A percentile compares a stretch with the other conserved stretches of the same genome.
Evolutionary conservation across 1,139 yeast species (phyloP).

Genomic region (Geotrichum reessii): DNA sequence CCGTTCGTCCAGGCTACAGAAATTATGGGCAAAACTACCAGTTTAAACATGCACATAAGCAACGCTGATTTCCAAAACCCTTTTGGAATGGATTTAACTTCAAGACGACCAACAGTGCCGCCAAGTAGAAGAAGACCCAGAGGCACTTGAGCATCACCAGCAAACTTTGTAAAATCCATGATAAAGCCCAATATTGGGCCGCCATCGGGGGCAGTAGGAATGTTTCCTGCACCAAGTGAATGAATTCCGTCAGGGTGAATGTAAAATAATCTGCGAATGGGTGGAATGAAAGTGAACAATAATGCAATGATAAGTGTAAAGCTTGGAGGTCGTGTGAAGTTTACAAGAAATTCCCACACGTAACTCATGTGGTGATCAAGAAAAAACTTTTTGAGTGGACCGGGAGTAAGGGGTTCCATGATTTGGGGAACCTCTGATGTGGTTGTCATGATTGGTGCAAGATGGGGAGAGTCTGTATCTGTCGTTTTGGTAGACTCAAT

Average conservation of each 20-base stretch:
- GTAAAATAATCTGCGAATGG: conserved; percentile 68
- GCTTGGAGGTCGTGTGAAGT: conserved; percentile 69
- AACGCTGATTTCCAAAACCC: conserved; percentile 66
- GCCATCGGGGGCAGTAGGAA: conserved; percentile 73
- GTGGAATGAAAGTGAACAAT: conserved; percentile 74
- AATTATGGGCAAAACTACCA: conserved; percentile 54
- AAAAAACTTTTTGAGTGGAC: conserved; percentile 1
- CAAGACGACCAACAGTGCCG: conserved; percentile 74
- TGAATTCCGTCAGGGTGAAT: conserved; percentile 35
- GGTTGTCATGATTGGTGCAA: conserved; percentile 4
- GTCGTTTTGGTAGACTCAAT: background rate
- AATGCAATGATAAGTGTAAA: conserved; percentile 57
- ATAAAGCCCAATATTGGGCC: conserved; percentile 77
- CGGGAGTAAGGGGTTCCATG: background rate
- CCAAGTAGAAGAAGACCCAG: conserved; percentile 76
- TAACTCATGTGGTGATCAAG: conserved; percentile 23
- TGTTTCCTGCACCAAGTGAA: conserved; percentile 31
- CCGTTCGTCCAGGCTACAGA: conserved; percentile 54
- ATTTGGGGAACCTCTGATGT: conserved; percentile 1
- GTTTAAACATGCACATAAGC: conserved; percentile 42
- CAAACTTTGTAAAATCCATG: conserved; percentile 69
- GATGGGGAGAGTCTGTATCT: background rate
- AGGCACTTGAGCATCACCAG: conserved; percentile 87
- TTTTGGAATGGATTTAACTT: conserved; percentile 52
- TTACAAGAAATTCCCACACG: conserved; percentile 42